These are phyloP conservation scores for Davidsoniella virescens DNA, from an alignment of 2,329 filamentous ascomycete species.

Conservation along the genomic window DNA sequence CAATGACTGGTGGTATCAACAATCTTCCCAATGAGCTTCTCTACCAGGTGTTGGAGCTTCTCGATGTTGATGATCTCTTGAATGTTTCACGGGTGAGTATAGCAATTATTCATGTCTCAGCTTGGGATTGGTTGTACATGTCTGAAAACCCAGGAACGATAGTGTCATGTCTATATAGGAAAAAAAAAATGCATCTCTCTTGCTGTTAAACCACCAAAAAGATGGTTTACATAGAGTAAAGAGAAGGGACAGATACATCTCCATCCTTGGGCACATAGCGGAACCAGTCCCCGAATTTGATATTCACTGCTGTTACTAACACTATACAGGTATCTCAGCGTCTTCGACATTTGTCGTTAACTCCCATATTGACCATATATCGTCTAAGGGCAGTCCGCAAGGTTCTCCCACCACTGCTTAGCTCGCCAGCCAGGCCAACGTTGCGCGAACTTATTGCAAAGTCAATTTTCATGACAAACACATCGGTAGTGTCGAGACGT, in stretches of 20 bases:
- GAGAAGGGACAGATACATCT: background rate
- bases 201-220: too few species aligned
- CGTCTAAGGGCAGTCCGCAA: slow-evolving; percentile 42
- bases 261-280: background rate
- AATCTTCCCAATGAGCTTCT: slow-evolving; percentile 40
- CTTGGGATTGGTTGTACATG: too few species aligned
- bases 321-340: slow-evolving; percentile 39
- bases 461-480: slow-evolving; percentile 51
- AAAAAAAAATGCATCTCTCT: too few species aligned
- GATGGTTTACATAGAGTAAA: background rate
- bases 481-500: slow-evolving; percentile 45
- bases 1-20: background rate
- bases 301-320: background rate
- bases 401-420: slow-evolving; percentile 38
- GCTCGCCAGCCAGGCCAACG: slow-evolving; percentile 40
- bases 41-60: slow-evolving; percentile 36
- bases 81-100: slow-evolving; percentile 37
- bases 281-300: background rate
- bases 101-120: background rate
- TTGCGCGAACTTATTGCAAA: slow-evolving; percentile 45
- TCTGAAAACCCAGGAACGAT: too few species aligned
- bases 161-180: too few species aligned
- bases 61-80: slow-evolving; percentile 41
- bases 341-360: slow-evolving; percentile 43
- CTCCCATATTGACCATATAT: slow-evolving; percentile 47